Evolutionary conservation across 1,139 yeast genomes (phyloP).

Genomic region (Geotrichum cucujoidarum): DNA sequence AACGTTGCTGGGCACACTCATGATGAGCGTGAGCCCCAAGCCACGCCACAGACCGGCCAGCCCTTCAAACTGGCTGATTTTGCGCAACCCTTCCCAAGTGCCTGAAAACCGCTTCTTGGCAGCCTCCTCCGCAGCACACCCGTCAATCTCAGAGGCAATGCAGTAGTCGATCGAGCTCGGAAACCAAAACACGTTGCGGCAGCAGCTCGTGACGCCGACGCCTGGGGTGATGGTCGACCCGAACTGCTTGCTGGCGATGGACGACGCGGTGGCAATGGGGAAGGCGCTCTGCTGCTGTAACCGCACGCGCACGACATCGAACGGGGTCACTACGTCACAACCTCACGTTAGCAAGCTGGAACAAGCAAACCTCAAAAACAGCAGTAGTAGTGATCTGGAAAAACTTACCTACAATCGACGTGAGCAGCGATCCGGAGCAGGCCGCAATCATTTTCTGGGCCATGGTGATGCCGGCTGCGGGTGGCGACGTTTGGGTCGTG

Average conservation of each 20-base stretch:
- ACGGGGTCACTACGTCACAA: constrained; percentile 65
- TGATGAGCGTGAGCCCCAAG: constrained; percentile 68
- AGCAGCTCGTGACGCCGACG: constrained; percentile 38
- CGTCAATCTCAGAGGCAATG: constrained; percentile 36
- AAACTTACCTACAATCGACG: constrained; percentile 49
- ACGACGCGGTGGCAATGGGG: constrained; percentile 24
- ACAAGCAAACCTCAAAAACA: too few relatives aligned
- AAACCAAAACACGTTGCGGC: constrained; percentile 40
- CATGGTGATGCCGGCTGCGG: constrained; percentile 40
- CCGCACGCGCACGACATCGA: constrained; percentile 87
- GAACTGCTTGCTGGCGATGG: constrained; percentile 22
- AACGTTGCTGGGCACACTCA: constrained; percentile 91
- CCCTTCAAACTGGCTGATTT: constrained; percentile 71
- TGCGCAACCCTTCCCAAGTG: constrained; percentile 67
- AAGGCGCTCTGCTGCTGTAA: constrained; percentile 73
- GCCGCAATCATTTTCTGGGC: constrained; percentile 82
- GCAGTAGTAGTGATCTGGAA: background rate
- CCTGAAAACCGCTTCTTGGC: constrained; percentile 42
- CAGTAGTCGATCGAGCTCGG: constrained; percentile 41
- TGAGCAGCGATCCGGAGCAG: constrained; percentile 81
- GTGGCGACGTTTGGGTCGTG: too few relatives aligned
- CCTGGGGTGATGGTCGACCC: constrained; percentile 29
- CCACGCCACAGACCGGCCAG: constrained; percentile 82
- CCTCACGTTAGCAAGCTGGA: too few relatives aligned
- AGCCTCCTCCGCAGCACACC: constrained; percentile 37